These are phyloP conservation scores for Hypoxylon sp. DNA, from an alignment of 2,329 filamentous ascomycete genomes.

Conservation along the genomic window DNA sequence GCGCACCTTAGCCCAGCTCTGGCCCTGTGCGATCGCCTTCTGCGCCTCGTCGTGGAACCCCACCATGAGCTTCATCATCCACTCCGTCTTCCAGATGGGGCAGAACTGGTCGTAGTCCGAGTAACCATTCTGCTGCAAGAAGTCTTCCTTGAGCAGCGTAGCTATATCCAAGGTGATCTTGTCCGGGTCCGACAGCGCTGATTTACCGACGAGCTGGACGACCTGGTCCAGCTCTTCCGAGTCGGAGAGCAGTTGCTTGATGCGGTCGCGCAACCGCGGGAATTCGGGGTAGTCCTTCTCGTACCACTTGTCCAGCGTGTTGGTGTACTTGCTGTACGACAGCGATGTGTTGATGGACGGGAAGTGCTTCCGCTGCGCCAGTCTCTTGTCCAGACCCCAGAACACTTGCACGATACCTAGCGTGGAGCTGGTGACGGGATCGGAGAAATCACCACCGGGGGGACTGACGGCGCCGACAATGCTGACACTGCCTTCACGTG, in stretches of 20 bases:
- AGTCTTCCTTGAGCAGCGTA: constrained; percentile 95
- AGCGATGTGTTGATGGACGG: constrained; percentile 95
- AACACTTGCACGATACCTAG: constrained; percentile 99
- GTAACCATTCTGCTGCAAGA: constrained; percentile 99
- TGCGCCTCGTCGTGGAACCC: constrained; percentile 97
- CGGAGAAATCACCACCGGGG: constrained; percentile 98
- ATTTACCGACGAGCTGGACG: constrained; percentile 98
- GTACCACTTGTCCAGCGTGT: constrained; percentile 91
- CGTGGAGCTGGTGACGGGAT: constrained; percentile 94
- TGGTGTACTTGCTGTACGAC: constrained; percentile 98
- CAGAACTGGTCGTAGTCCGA: constrained; percentile 99
- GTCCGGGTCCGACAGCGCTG: constrained; percentile 93
- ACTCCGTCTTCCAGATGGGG: constrained; percentile 99
- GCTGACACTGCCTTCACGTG: constrained; percentile 91
- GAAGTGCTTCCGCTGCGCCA: constrained; percentile 99
- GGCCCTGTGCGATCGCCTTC: constrained; percentile 92
- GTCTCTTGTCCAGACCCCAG: constrained; percentile 99
- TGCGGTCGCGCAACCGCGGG: constrained; percentile 90
- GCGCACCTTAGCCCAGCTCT: constrained; percentile 92
- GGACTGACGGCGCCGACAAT: constrained; percentile 98
- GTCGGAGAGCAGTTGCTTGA: constrained; percentile 93
- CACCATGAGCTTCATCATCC: constrained; percentile 99
- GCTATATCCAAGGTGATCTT: constrained; percentile 98
- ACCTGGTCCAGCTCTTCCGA: constrained; percentile 99
- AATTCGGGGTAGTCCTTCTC: constrained; percentile 95